Percentiles rank a stretch among this genome's conserved stretches.
Conservation (phyloP, 495 filamentous ascomycete genomes). For the Xylaria grammica region DNA sequence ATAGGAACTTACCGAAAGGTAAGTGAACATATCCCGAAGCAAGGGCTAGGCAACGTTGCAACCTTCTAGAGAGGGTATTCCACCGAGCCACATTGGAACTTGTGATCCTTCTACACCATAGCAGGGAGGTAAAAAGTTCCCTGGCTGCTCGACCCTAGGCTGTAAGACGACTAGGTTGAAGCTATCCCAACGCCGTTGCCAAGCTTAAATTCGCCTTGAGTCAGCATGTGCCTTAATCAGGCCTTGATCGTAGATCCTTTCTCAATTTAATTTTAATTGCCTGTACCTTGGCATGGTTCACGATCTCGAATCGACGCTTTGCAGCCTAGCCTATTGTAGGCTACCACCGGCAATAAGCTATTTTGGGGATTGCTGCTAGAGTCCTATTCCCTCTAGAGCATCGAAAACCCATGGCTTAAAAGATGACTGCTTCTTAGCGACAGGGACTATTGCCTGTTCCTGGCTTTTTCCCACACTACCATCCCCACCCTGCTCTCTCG, state of each 20-base stretch:
- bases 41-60: constrained; percentile 4
- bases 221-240: not conserved
- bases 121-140: not conserved
- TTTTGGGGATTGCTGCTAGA: not conserved
- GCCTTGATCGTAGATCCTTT: constrained; percentile 4
- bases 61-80: constrained; percentile 2
- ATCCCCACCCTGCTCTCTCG: not conserved
- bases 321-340: not conserved
- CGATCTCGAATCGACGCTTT: constrained; percentile 7
- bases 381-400: too few relatives aligned
- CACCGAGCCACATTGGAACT: not conserved
- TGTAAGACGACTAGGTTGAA: constrained; percentile 10
- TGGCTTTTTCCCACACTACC: not conserved
- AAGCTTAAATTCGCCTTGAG: not conserved
- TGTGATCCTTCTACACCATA: not conserved
- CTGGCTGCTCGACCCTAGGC: constrained; percentile 5
- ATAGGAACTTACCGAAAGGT: constrained; percentile 1
- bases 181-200: constrained; percentile 12
- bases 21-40: not conserved
- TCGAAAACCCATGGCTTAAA: too few relatives aligned
- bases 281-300: constrained; percentile 7
- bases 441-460: not conserved
- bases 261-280: constrained; percentile 6
- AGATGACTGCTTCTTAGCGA: too few relatives aligned
- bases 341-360: not conserved